Base-by-base conservation (phyloP, 306 rosid species). In the Cucurbita argyrosperma region DNA sequence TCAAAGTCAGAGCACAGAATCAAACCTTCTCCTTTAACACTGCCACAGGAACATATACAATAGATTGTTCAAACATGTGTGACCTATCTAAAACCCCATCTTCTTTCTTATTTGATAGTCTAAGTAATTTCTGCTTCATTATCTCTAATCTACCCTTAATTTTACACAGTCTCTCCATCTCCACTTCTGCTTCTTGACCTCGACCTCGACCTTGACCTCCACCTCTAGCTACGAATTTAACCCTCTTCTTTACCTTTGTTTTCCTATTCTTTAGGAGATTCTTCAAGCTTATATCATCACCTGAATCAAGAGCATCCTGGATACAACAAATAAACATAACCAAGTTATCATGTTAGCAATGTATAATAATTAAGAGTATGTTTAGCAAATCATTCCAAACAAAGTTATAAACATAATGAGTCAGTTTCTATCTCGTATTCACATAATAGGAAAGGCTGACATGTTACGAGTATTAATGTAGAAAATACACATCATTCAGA, bases 21-120 rank as follows among this genome's bases (percentile, higher is more conserved):
- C 78, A 88, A 76, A 80, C 74, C 76, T 86, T 94, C 83, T 94
- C 98, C 77, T 81, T 85, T 73, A 94, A 75, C 79, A 82, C 87
- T 63, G 92, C 95, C 71, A 76, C 80, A 4, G 99, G 99, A 51
- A 94, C 92, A 88, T 88, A 94, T 23, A 89, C 74, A 73, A 90
- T 81, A 71, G 73, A 61, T 49, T 78, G 81, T 56, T 62, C 84
- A 55, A 76, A 64, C 26, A 55, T 73, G 63, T 66, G 37, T 37
- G 82, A 35, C 74, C 54, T 82, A 76, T 73, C 52, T 26, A 82
- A 83, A 74, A 46, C 80, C 74, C 51, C 51, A 42, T 77, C 78
- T 70, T 64, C 77, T 49, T 82, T 83, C 65, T 18, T 62, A 49
- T 52, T 82, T 75, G 78, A 85, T 76, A 84, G 72, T 76, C 42